Evolutionary conservation across 331 rosid species (phyloP).

Genomic region (Acacia pycnantha): DNA sequence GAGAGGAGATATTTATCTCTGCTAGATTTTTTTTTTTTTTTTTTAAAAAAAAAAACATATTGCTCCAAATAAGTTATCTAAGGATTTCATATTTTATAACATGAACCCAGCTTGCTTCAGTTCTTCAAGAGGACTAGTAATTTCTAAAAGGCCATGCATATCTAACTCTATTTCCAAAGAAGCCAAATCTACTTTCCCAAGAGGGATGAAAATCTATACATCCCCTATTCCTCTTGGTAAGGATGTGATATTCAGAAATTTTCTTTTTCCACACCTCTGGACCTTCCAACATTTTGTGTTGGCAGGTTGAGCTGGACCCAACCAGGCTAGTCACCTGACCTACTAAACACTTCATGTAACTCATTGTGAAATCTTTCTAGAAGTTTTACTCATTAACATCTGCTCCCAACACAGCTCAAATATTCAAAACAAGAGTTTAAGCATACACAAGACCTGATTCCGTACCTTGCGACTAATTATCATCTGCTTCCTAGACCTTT

Average conservation of each 20-base stretch:
- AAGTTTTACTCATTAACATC: neutral
- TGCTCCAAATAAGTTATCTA: neutral
- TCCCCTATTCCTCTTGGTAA: neutral
- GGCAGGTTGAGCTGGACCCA: neutral
- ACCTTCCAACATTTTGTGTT: neutral
- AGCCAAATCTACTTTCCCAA: neutral
- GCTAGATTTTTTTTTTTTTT: too few species aligned
- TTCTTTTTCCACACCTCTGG: neutral
- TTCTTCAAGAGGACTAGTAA: neutral
- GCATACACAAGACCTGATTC: conserved; percentile 5
- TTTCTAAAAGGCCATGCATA: neutral
- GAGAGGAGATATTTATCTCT: neutral
- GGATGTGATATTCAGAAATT: neutral
- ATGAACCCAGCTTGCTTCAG: neutral
- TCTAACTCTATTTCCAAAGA: neutral
- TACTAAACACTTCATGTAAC: neutral
- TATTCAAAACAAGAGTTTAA: conserved; percentile 10
- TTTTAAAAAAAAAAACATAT: neutral
- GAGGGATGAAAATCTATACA: neutral
- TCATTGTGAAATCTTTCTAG: neutral
- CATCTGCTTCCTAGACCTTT: conserved; percentile 58
- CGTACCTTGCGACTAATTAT: conserved; percentile 66
- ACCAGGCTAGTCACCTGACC: neutral
- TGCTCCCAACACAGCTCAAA: neutral
- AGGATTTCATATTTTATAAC: neutral